Evolutionary conservation across 768 basidiomycete genomes (phyloP).

Genomic region (Baorangia bicolor): DNA sequence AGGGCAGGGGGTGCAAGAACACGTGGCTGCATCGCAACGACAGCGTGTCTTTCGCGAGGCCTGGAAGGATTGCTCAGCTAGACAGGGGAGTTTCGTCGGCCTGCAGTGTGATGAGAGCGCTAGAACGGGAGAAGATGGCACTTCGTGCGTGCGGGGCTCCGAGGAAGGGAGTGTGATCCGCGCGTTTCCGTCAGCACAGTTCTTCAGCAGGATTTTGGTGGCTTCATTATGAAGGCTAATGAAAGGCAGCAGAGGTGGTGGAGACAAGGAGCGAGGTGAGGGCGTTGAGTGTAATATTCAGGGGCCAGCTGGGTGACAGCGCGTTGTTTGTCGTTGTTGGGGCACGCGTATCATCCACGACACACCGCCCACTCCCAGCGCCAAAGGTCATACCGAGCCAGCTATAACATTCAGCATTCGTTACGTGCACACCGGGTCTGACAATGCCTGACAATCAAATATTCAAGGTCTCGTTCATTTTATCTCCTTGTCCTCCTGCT

Average conservation of each 20-base stretch:
- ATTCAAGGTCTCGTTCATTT: slow-evolving; percentile 64
- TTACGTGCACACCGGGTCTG: slow-evolving; percentile 7
- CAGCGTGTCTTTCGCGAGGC: slow-evolving; percentile 25
- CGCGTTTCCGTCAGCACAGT: not conserved
- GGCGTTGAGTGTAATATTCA: not conserved
- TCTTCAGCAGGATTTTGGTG: not conserved
- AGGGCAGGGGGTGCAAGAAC: slow-evolving; percentile 19
- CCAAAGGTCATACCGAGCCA: slow-evolving; percentile 8
- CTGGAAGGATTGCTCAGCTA: not conserved
- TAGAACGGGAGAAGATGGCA: not conserved
- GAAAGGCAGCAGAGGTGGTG: no score
- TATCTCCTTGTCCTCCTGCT: not conserved
- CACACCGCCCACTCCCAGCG: slow-evolving; percentile 19
- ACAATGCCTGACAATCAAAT: slow-evolving; percentile 82
- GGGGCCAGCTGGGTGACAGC: slow-evolving; percentile 20
- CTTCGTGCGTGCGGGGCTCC: slow-evolving; percentile 2
- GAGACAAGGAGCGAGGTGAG: no score
- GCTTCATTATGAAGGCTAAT: not conserved
- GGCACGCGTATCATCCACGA: slow-evolving; percentile 34
- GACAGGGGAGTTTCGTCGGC: not conserved
- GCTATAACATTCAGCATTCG: slow-evolving; percentile 1
- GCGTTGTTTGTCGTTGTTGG: slow-evolving; percentile 43
- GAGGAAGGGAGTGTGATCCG: not conserved
- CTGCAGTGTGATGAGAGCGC: not conserved
- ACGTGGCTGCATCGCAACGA: slow-evolving; percentile 6